Evolutionary conservation across 176 grass and related monocot species (phyloP).

Genomic region (maize (Zea mays)): DNA sequence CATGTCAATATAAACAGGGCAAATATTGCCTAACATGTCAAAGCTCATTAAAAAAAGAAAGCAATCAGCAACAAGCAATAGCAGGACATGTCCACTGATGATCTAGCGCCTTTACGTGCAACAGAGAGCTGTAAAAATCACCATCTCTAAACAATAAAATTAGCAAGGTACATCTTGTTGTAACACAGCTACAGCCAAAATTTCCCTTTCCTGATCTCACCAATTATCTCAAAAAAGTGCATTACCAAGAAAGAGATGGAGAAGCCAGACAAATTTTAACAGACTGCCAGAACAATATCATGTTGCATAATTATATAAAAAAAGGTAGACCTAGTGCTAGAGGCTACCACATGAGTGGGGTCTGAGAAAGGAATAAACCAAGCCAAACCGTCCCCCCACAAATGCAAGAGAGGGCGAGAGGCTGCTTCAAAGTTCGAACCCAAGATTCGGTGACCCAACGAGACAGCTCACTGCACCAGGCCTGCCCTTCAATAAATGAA

Average conservation of each 20-base stretch:
- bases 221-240: conserved; percentile 1
- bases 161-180: conserved; percentile 20
- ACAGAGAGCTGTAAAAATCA: background rate
- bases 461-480: no score
- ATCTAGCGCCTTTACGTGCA: conserved; percentile 11
- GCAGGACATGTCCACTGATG: background rate
- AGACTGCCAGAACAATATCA: conserved; percentile 13
- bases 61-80: conserved; percentile 20
- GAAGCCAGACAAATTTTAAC: background rate
- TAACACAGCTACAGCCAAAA: conserved; percentile 8
- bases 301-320: background rate
- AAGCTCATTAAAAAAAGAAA: background rate
- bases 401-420: no score
- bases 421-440: no score
- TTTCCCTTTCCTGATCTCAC: background rate
- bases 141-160: background rate
- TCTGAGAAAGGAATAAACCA: no score
- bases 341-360: no score
- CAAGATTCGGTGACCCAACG: no score
- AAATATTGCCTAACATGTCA: background rate
- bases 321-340: no score
- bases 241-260: conserved; percentile 7
- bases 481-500: no score
- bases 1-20: background rate
- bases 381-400: no score